Conservation (phyloP, 441 rosid species). For the Isatis lusitanica region DNA sequence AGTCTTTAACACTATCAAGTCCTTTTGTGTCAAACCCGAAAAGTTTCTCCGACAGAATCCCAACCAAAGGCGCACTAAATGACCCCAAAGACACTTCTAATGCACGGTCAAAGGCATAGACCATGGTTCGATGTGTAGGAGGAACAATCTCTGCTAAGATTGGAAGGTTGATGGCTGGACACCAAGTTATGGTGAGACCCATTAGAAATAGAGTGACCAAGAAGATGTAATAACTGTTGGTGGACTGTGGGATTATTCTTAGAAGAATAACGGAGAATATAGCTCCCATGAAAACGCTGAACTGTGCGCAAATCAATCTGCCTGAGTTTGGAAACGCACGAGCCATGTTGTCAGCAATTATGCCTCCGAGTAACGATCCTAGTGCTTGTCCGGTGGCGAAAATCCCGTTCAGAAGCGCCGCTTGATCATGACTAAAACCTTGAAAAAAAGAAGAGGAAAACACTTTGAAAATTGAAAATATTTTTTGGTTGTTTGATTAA, state of each 20-base stretch:
- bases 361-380: slow-evolving; percentile 73
- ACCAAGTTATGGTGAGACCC: slow-evolving; percentile 88
- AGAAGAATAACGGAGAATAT: slow-evolving; percentile 75
- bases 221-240: slow-evolving; percentile 54
- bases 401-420: slow-evolving; percentile 70
- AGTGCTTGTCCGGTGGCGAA: slow-evolving; percentile 71
- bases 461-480: background rate
- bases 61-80: slow-evolving; percentile 86
- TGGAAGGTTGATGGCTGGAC: slow-evolving; percentile 75
- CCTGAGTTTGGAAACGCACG: slow-evolving; percentile 61
- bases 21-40: slow-evolving; percentile 70
- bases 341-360: slow-evolving; percentile 69
- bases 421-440: slow-evolving; percentile 70
- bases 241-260: slow-evolving; percentile 60
- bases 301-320: slow-evolving; percentile 81
- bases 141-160: slow-evolving; percentile 93
- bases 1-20: slow-evolving; percentile 52
- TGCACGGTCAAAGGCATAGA: slow-evolving; percentile 85
- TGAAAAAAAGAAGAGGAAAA: background rate
- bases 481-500: background rate
- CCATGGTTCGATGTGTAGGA: slow-evolving; percentile 75
- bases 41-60: slow-evolving; percentile 73
- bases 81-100: slow-evolving; percentile 75
- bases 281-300: slow-evolving; percentile 83
- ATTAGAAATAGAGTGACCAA: slow-evolving; percentile 59